phyloP scores from a whole-genome alignment of 1,284 basidiomycete genomes.

The Amylostereum chailletii region DNA sequence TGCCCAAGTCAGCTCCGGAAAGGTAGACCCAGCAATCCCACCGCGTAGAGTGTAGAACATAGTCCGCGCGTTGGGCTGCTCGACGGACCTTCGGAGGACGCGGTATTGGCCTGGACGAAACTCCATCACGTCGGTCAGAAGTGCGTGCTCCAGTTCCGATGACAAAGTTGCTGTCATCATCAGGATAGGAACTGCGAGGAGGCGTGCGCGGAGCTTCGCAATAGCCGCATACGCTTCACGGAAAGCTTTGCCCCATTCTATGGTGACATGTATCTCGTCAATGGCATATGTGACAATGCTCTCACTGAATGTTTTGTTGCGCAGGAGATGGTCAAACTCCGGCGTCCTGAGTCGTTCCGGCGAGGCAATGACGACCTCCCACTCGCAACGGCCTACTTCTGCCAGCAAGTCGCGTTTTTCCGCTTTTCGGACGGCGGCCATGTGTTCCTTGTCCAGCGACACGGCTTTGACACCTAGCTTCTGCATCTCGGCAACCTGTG shows the following conservation, averaged over 20 bases:
- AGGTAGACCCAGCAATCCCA: slow-evolving; percentile 11
- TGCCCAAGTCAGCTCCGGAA: slow-evolving; percentile 23
- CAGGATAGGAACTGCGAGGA: slow-evolving; percentile 14
- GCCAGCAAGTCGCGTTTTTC: no score
- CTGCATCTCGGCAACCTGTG: no score
- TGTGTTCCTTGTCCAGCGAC: no score
- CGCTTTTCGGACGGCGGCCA: no score
- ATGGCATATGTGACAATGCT: no score
- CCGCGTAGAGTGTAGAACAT: slow-evolving; percentile 16
- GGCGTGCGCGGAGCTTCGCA: slow-evolving; percentile 11
- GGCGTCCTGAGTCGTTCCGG: no score
- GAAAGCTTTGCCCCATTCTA: slow-evolving; percentile 8
- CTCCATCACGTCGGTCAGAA: slow-evolving; percentile 15
- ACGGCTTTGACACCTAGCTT: no score
- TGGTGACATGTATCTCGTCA: no score
- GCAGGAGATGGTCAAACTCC: no score
- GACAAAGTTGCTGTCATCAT: slow-evolving; percentile 20
- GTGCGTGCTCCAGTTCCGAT: slow-evolving; percentile 6
- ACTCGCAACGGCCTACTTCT: no score
- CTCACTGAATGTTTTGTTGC: no score
- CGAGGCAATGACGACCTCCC: no score
- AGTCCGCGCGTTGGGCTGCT: slow-evolving; percentile 18
- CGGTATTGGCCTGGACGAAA: slow-evolving; percentile 9
- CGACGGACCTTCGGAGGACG: slow-evolving; percentile 17
- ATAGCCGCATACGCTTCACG: slow-evolving; percentile 14